Conservation (phyloP, 2,329 filamentous ascomycete species). For the Dryadomyces quercivorus region DNA sequence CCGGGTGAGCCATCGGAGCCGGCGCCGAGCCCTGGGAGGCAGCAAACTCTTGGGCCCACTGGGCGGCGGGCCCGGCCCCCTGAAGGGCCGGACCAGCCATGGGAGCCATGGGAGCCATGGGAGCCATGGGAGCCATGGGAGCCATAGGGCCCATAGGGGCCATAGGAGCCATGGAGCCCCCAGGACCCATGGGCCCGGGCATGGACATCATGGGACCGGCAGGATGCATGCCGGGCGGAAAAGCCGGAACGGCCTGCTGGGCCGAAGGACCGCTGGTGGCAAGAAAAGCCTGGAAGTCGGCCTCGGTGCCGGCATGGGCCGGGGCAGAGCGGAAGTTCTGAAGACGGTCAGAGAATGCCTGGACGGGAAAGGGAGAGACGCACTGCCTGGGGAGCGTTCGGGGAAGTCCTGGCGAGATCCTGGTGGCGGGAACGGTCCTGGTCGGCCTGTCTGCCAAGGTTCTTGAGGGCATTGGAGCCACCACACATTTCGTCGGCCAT, state of each 20-base stretch:
- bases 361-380: slow-evolving; percentile 5
- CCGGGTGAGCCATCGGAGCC: background rate
- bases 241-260: background rate
- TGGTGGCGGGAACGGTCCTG: slow-evolving; percentile 61
- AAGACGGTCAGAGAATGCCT: background rate
- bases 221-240: background rate
- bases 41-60: slow-evolving; percentile 10
- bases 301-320: slow-evolving; percentile 3
- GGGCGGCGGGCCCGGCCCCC: background rate
- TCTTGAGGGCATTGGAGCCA: slow-evolving; percentile 57
- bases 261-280: background rate
- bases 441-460: slow-evolving; percentile 56
- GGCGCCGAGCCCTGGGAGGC: background rate
- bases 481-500: slow-evolving; percentile 47
- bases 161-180: too few relatives aligned
- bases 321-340: slow-evolving; percentile 10
- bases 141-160: background rate
- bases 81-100: background rate
- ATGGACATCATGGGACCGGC: background rate
- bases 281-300: slow-evolving; percentile 10
- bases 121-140: background rate
- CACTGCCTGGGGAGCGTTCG: background rate
- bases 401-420: slow-evolving; percentile 39
- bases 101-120: background rate
- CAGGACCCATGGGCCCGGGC: background rate